Conservation (phyloP, 306 rosid species). For the Medicago lupulina region DNA sequence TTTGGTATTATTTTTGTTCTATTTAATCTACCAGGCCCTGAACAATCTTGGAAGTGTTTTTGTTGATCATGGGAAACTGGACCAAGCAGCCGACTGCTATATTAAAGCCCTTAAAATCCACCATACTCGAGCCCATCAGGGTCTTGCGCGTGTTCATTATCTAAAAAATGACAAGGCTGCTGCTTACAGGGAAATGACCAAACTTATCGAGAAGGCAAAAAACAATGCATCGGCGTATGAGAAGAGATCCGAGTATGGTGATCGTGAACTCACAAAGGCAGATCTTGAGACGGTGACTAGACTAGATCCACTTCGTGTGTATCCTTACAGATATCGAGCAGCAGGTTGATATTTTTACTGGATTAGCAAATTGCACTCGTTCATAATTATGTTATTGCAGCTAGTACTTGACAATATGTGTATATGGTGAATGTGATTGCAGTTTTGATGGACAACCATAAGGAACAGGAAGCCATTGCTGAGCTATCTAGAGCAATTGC, state of each 20-base stretch:
- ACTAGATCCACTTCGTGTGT: slow-evolving; percentile 87
- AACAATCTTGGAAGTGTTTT: slow-evolving; percentile 95
- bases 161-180: slow-evolving; percentile 65
- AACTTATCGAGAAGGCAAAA: slow-evolving; percentile 60
- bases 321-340: slow-evolving; percentile 97
- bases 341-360: slow-evolving; percentile 65
- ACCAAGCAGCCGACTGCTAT: slow-evolving; percentile 87
- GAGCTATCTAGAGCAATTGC: slow-evolving; percentile 86
- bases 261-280: slow-evolving; percentile 74
- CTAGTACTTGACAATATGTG: neutral
- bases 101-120: slow-evolving; percentile 83
- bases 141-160: slow-evolving; percentile 92
- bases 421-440: slow-evolving; percentile 38
- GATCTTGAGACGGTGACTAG: slow-evolving; percentile 86
- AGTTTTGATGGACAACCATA: slow-evolving; percentile 89
- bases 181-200: slow-evolving; percentile 88
- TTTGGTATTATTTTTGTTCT: slow-evolving; percentile 33
- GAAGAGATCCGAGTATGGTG: slow-evolving; percentile 93
- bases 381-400: neutral
- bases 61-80: slow-evolving; percentile 77
- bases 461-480: slow-evolving; percentile 81
- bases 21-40: slow-evolving; percentile 64
- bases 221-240: slow-evolving; percentile 82
- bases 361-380: neutral
- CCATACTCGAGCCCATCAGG: slow-evolving; percentile 96